Evolutionary conservation across 2,329 filamentous ascomycete species (phyloP).

Genomic region (Beauveria sp.): DNA sequence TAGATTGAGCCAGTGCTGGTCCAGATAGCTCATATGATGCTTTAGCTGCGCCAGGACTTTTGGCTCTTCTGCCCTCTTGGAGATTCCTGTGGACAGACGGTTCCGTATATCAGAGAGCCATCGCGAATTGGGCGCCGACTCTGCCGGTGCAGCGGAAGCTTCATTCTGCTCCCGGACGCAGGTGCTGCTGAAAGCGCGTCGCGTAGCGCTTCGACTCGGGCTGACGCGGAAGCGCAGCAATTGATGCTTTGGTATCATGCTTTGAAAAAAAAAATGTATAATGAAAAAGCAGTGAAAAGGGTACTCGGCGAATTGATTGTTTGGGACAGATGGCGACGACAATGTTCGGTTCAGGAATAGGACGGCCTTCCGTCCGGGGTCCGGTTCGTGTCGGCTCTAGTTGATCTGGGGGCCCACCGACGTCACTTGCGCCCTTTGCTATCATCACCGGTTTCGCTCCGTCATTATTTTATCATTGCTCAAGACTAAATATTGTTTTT

Average conservation of each 20-base stretch:
- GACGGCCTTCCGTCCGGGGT: conserved; percentile 1
- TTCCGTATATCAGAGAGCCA: conserved; percentile 22
- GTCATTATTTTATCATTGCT: neutral
- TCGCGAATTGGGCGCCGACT: conserved; percentile 16
- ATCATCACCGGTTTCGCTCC: neutral
- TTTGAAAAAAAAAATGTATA: too few relatives aligned
- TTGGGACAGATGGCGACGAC: neutral
- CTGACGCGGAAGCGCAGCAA: neutral
- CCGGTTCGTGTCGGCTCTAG: conserved; percentile 6
- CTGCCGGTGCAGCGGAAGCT: neutral
- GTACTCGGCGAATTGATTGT: neutral
- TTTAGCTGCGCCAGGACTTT: conserved; percentile 10
- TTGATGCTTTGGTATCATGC: neutral
- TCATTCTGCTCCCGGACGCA: neutral
- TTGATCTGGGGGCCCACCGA: neutral
- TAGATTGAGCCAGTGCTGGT: conserved; percentile 58
- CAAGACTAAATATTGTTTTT: too few relatives aligned
- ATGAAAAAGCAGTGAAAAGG: neutral
- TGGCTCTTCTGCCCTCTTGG: neutral
- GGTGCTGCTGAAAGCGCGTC: conserved; percentile 5
- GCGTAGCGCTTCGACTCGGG: neutral
- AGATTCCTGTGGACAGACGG: conserved; percentile 15
- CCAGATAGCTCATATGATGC: conserved; percentile 16
- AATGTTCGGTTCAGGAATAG: neutral
- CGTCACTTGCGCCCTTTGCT: conserved; percentile 5